Percentiles rank a stretch among this genome's conserved stretches.
Evolutionary conservation across 345 rosid genomes (phyloP).

Genomic region (Linum tenue): DNA sequence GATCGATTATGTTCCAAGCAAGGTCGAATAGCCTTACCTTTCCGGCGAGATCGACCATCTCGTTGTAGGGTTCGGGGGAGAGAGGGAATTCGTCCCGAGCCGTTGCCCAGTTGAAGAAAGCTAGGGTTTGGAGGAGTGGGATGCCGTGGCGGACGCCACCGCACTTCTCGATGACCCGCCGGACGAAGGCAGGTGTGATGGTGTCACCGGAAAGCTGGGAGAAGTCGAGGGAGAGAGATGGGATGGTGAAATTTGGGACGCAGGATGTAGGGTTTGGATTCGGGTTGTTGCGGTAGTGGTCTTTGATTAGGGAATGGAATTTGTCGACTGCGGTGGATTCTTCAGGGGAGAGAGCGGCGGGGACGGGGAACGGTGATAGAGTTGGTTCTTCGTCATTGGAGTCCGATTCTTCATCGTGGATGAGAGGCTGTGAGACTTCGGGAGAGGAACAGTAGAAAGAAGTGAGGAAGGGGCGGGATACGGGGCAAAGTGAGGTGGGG

Average conservation of each 20-base stretch:
- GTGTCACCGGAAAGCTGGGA: conserved; percentile 32
- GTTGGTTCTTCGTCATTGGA: conserved; percentile 13
- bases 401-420: conserved; percentile 11
- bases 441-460: conserved; percentile 19
- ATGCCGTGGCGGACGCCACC: conserved; percentile 67
- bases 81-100: conserved; percentile 27
- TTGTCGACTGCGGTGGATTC: conserved; percentile 44
- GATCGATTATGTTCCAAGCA: conserved; percentile 67
- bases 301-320: conserved; percentile 55
- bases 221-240: conserved; percentile 57
- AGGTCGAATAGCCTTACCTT: conserved; percentile 66
- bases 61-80: conserved; percentile 61
- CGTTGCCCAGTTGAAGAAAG: conserved; percentile 86
- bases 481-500: neutral
- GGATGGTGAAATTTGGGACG: conserved; percentile 37
- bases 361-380: no score
- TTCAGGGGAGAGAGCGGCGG: conserved; percentile 31
- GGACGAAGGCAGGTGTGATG: conserved; percentile 41
- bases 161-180: conserved; percentile 55
- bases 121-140: conserved; percentile 54
- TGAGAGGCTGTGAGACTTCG: conserved; percentile 13
- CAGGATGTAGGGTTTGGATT: conserved; percentile 21
- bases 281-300: conserved; percentile 77
- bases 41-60: conserved; percentile 76
- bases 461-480: neutral